A percentile compares a stretch with the other conserved stretches of the same genome.
Evolutionary conservation across 345 rosid genomes (phyloP).

Genomic region (Eucalyptus viminalis): DNA sequence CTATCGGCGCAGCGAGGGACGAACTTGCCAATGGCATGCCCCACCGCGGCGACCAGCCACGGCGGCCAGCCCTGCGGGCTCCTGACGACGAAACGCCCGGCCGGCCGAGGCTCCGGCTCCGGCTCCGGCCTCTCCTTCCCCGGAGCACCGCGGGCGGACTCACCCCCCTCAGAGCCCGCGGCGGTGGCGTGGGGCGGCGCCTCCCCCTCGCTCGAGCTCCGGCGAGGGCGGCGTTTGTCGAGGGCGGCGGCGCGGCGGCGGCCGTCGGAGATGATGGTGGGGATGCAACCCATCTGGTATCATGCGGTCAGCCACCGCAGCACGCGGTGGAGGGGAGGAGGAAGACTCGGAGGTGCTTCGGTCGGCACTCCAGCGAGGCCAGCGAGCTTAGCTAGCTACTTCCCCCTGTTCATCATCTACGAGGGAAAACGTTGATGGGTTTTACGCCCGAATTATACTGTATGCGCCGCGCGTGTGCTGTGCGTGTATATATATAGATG

Average conservation of each 20-base stretch:
- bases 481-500: not conserved
- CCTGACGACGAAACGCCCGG: not conserved
- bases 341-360: not conserved
- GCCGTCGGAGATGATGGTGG: not conserved
- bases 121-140: not conserved
- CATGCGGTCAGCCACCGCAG: not conserved
- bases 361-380: not conserved
- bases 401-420: not conserved
- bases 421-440: not conserved
- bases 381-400: not conserved
- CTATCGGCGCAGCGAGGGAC: not conserved
- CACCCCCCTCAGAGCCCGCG: not conserved
- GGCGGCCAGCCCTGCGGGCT: not conserved
- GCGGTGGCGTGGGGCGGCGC: not conserved
- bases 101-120: no score
- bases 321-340: no score
- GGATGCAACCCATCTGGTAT: not conserved
- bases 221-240: not conserved
- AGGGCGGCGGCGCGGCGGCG: not conserved
- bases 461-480: not conserved
- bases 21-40: not conserved
- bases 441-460: not conserved
- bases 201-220: not conserved
- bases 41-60: not conserved
- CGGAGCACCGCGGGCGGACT: not conserved